A percentile compares a stretch with the other conserved stretches of the same genome.
Conservation (phyloP, 108 stramenopile genomes). For the Heterococcus sp. region DNA sequence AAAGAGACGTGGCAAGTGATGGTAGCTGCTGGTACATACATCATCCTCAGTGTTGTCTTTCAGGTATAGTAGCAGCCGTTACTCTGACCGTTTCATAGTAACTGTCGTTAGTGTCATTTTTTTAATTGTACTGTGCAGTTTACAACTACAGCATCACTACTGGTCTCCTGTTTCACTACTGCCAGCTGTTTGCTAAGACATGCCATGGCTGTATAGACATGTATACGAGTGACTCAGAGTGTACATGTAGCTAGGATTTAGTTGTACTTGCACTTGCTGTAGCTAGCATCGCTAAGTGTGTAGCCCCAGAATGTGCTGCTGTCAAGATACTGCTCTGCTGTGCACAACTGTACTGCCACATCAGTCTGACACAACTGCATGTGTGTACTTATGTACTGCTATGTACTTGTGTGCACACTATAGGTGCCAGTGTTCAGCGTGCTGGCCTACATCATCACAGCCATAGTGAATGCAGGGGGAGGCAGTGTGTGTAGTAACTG, state of each 20-base stretch:
- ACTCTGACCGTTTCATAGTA: too few species aligned
- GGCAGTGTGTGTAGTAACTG: conserved; percentile 6
- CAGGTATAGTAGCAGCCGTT: too few species aligned
- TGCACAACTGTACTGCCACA: too few species aligned
- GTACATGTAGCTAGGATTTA: neutral
- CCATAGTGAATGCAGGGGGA: conserved; percentile 3
- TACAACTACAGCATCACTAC: too few species aligned
- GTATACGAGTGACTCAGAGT: neutral
- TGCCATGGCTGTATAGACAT: neutral
- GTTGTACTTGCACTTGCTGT: neutral
- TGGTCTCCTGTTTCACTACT: too few species aligned
- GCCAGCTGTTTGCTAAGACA: too few species aligned
- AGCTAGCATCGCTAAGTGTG: neutral
- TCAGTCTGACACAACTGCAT: neutral
- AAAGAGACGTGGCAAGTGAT: conserved; percentile 28
- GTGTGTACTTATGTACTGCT: neutral
- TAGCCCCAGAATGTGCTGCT: neutral
- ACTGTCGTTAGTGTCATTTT: too few species aligned
- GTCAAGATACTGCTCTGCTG: neutral
- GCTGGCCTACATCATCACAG: neutral
- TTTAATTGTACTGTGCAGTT: too few species aligned
- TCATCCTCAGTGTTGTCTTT: conserved; percentile 12
- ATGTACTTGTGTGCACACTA: neutral
- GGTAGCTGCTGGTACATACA: conserved; percentile 13
- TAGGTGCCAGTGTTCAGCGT: conserved; percentile 5